Evolutionary conservation across 1,284 basidiomycete genomes (phyloP), one percentile per base, ranked within the genome.

Genomic region (Pseudozyma tsukubaensis): DNA sequence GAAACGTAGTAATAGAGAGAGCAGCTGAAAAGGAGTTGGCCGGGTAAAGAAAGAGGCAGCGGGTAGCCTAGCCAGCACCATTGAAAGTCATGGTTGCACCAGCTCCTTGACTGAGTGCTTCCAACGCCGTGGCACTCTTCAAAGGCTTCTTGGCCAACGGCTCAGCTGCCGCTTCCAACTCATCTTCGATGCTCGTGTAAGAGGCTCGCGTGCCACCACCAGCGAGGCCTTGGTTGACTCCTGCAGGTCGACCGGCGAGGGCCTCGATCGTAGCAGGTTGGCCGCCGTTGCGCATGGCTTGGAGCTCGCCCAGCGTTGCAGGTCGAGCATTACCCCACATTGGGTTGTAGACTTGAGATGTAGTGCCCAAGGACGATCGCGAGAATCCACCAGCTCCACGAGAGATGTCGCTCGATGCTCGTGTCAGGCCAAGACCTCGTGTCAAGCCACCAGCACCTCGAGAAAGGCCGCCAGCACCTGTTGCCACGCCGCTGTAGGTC

Each of bases 81-180:
- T 54, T 61, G 47, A 71, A 58, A 12, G 43, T 49, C 62, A 71
- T 65, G 0, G 45, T 43, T 8, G 47, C 50, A n/a, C 61, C 54
- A 7, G 53, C 54, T 48, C 53, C 62, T 0, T 11, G 13, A 7
- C 61, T 50, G 12, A 70, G 4, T 10, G 19, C 34, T 2, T 37
- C 53, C 8, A 60, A 7, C 9, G 11, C 50, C 21, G 43, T 60
- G n/a, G 1, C 11, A 0, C 8, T 0, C 12, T 29, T 43, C 42
- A 42, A 42, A 0, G 42, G 29, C 13, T 47, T 44, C 24, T 47
- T 51, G 24, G 24, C 24, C 9, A 32, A 14, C 9, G 43, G 48
- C 29, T 24, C 63, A 4, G n/a, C 43, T 44, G 16, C n/a, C 5
- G 43, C 43, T 44, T n/a, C 37, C 37, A 39, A 13, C 37, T 39